Evolutionary conservation across 116 monocot genomes (phyloP).

Genomic region (Trichopus zeylanicus): DNA sequence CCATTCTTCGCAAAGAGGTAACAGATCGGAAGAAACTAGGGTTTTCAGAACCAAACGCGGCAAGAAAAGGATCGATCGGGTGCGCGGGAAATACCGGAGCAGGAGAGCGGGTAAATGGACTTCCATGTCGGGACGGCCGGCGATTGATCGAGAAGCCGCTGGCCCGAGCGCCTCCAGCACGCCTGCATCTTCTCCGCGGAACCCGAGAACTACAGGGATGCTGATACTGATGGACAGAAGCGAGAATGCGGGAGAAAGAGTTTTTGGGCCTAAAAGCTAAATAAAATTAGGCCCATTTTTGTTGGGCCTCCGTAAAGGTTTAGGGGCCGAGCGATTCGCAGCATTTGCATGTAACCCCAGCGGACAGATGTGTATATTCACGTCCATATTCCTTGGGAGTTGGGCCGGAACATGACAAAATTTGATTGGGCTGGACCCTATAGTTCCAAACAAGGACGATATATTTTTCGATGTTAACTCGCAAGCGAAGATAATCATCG

Average conservation of each 20-base stretch:
- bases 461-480: too few species aligned
- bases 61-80: neutral
- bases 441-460: too few species aligned
- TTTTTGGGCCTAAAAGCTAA: neutral
- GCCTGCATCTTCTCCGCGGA: conserved; percentile 39
- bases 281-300: too few species aligned
- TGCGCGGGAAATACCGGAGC: conserved; percentile 15
- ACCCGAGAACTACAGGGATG: neutral
- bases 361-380: too few species aligned
- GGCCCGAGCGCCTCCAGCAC: conserved; percentile 30
- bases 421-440: too few species aligned
- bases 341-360: too few species aligned
- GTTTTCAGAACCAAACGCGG: neutral
- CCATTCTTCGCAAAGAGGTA: neutral
- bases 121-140: conserved; percentile 21
- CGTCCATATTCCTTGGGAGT: too few species aligned
- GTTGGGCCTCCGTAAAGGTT: too few species aligned
- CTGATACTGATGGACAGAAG: conserved; percentile 6
- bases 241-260: neutral
- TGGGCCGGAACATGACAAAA: too few species aligned
- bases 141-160: conserved; percentile 26
- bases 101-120: conserved; percentile 26
- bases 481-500: too few species aligned
- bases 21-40: neutral
- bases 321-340: too few species aligned